Evolutionary conservation across 2,329 filamentous ascomycete species (phyloP).

Genomic region (Lachnellula occidentalis): DNA sequence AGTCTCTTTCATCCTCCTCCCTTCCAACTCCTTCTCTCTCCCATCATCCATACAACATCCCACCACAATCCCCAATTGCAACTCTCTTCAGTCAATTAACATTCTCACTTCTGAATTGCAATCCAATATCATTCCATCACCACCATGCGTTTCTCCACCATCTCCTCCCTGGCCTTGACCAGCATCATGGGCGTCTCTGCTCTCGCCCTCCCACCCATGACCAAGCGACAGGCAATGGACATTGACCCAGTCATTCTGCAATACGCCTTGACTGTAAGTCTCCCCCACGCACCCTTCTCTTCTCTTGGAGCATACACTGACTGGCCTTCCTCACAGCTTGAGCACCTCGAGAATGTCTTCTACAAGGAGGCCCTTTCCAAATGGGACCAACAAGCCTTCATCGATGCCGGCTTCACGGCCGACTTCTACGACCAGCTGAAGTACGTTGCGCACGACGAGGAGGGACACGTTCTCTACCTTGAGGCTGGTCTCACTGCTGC

Average conservation of each 20-base stretch:
- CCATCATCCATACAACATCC: neutral
- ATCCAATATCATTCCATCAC: neutral
- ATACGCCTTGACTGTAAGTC: constrained; percentile 38
- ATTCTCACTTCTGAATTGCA: neutral
- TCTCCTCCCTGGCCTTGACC: constrained; percentile 14
- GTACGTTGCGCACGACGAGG: constrained; percentile 52
- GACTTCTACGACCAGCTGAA: constrained; percentile 54
- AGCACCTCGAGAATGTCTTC: constrained; percentile 58
- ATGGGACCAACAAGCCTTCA: constrained; percentile 48
- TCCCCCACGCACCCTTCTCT: neutral
- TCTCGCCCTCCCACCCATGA: constrained; percentile 10
- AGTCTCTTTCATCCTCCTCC: neutral
- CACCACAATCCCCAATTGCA: neutral
- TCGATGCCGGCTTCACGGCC: constrained; percentile 43
- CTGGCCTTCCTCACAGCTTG: constrained; percentile 32
- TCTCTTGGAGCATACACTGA: neutral
- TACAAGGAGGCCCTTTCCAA: constrained; percentile 56
- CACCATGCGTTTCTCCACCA: constrained; percentile 25
- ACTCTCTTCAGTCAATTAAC: neutral
- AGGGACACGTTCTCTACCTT: constrained; percentile 53
- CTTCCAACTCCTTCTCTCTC: neutral
- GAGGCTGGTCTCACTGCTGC: constrained; percentile 37
- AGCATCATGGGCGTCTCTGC: constrained; percentile 8
- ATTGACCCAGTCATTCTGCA: constrained; percentile 36
- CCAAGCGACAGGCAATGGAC: constrained; percentile 22